A percentile compares a stretch with the other conserved stretches of the same genome.
phyloP scores from a whole-genome alignment of 768 basidiomycete genomes.

The Phylloporus sp. region DNA sequence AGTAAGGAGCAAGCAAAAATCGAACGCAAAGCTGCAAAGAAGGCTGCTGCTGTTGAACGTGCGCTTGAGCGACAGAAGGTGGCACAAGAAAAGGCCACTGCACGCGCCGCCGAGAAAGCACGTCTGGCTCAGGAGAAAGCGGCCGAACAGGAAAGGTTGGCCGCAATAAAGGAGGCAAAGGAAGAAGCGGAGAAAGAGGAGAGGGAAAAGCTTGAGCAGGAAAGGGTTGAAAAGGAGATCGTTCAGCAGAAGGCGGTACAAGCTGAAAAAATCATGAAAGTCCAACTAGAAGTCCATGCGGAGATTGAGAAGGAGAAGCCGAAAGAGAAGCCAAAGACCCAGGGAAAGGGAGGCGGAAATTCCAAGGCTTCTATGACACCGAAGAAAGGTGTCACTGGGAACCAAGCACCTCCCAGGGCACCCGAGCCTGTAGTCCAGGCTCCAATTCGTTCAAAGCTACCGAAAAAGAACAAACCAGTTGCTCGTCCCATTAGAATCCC shows the following conservation, averaged over 20 bases:
- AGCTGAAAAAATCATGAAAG: slow-evolving; percentile 33
- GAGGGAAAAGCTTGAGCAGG: slow-evolving; percentile 37
- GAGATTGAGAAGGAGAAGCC: slow-evolving; percentile 24
- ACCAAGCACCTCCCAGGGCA: slow-evolving; percentile 16
- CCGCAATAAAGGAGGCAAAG: slow-evolving; percentile 36
- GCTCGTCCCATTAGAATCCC: slow-evolving; percentile 54
- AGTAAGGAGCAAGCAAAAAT: slow-evolving; percentile 51
- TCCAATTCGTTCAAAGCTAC: slow-evolving; percentile 76
- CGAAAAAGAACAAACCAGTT: slow-evolving; percentile 75
- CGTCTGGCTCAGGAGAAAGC: slow-evolving; percentile 52
- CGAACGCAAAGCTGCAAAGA: slow-evolving; percentile 62
- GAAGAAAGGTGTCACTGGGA: slow-evolving; percentile 20
- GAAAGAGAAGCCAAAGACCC: slow-evolving; percentile 28
- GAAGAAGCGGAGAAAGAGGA: slow-evolving; percentile 35
- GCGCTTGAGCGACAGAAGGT: slow-evolving; percentile 55
- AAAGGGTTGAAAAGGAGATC: slow-evolving; percentile 38
- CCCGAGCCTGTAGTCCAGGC: slow-evolving; percentile 51
- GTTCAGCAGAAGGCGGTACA: slow-evolving; percentile 31
- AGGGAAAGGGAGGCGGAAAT: slow-evolving; percentile 21
- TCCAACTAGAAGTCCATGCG: slow-evolving; percentile 30
- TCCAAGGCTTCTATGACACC: slow-evolving; percentile 18
- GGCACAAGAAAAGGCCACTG: slow-evolving; percentile 56
- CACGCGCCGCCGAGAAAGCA: slow-evolving; percentile 49
- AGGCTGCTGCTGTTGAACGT: slow-evolving; percentile 58
- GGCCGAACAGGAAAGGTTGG: slow-evolving; percentile 47